Conservation (phyloP, 441 rosid genomes). For the Caryocar brasiliense region DNA sequence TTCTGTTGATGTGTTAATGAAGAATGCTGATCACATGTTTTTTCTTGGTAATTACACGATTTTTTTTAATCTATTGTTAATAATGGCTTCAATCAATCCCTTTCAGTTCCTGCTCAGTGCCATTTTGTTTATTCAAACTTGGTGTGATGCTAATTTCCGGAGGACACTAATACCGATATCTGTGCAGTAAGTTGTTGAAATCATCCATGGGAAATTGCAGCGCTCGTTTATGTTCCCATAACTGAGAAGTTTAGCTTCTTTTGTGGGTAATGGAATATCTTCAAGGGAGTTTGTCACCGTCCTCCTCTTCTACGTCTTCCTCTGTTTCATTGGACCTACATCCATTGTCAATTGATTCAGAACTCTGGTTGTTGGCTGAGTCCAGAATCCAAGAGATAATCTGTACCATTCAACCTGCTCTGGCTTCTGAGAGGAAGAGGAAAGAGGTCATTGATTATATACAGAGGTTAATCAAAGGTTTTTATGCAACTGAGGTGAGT, state of each 20-base stretch:
- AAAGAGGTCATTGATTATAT: conserved; percentile 43
- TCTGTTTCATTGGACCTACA: conserved; percentile 18
- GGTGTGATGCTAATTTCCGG: background rate
- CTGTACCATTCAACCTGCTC: conserved; percentile 45
- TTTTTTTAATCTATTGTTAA: background rate
- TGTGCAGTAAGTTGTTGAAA: background rate
- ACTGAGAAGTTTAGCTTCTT: conserved; percentile 18
- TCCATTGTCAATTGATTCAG: conserved; percentile 36
- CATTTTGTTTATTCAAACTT: background rate
- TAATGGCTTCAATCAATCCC: background rate
- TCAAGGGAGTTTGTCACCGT: conserved; percentile 37
- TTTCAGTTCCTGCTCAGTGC: background rate
- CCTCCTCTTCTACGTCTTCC: conserved; percentile 28
- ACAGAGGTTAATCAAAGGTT: conserved; percentile 33
- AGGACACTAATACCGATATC: conserved; percentile 9
- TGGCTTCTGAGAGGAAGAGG: conserved; percentile 51
- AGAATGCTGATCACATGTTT: too few relatives aligned
- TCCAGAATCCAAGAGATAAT: conserved; percentile 64
- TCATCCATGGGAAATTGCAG: conserved; percentile 16
- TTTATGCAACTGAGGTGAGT: conserved; percentile 59
- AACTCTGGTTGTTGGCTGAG: conserved; percentile 64
- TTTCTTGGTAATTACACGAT: too few relatives aligned
- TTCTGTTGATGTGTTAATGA: too few relatives aligned
- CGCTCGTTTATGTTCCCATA: conserved; percentile 15
- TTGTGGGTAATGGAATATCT: conserved; percentile 42